A percentile compares a stretch with the other conserved stretches of the same genome.
Evolutionary conservation across 352 stramenopile genomes (phyloP).

Genomic region (Elongisporangium senticosum): DNA sequence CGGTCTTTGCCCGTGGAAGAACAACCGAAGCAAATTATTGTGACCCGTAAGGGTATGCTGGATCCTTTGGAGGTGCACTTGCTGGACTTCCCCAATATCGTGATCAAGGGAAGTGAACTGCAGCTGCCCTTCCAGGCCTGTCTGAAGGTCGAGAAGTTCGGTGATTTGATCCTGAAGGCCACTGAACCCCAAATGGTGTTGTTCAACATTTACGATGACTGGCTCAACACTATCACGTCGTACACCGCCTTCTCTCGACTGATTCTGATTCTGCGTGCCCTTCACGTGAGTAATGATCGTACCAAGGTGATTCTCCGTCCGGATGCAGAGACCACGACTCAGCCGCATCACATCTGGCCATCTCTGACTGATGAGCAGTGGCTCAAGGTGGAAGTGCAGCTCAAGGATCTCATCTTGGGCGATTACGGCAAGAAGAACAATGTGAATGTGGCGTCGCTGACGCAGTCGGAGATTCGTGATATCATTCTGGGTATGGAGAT

Average conservation of each 20-base stretch:
- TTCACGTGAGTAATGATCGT: constrained; percentile 96
- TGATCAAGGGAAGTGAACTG: constrained; percentile 98
- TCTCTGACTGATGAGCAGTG: constrained; percentile 98
- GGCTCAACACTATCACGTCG: constrained; percentile 99
- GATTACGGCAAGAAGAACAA: constrained; percentile 99
- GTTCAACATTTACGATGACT: constrained; percentile 99
- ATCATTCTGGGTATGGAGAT: constrained; percentile 99
- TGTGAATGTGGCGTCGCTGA: constrained; percentile 99
- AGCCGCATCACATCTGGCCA: constrained; percentile 99
- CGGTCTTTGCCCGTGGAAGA: constrained; percentile 98
- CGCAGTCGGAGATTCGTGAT: constrained; percentile 99
- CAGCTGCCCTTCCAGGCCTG: constrained; percentile 99
- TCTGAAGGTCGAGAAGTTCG: constrained; percentile 99
- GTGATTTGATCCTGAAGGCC: constrained; percentile 98
- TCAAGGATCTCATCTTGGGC: constrained; percentile 99
- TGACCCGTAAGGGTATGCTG: constrained; percentile 99
- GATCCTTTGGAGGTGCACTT: constrained; percentile 99
- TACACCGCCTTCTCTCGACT: constrained; percentile 99
- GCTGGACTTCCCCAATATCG: constrained; percentile 99
- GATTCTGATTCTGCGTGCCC: constrained; percentile 98
- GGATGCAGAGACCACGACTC: constrained; percentile 98
- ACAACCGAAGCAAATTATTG: constrained; percentile 99
- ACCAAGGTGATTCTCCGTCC: constrained; percentile 97
- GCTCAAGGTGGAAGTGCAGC: constrained; percentile 98
- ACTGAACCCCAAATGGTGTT: constrained; percentile 99